A percentile compares a stretch with the other conserved stretches of the same genome.
These are phyloP conservation scores for Heliamphora pulchella DNA, from an alignment of 179 eudicot genomes.

Conservation along the genomic window DNA sequence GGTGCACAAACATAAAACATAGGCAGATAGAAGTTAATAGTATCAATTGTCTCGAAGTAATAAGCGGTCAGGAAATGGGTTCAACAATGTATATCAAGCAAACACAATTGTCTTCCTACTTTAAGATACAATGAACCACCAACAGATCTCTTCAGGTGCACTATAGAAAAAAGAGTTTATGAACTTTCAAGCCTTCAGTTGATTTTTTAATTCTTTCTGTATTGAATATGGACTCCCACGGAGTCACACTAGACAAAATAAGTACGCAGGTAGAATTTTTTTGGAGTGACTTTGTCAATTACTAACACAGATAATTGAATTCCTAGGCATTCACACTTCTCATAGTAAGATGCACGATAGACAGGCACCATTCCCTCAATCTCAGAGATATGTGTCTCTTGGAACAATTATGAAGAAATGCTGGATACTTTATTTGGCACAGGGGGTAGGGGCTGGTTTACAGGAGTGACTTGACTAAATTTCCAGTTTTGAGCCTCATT, in stretches of 20 bases:
- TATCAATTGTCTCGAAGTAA: too few relatives aligned
- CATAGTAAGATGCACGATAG: background rate
- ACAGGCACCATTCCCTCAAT: background rate
- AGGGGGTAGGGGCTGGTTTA: background rate
- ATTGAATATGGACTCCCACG: too few relatives aligned
- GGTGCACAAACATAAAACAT: too few relatives aligned
- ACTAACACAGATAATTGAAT: background rate
- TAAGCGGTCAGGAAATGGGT: too few relatives aligned
- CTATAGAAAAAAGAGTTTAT: background rate
- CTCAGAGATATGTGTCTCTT: background rate
- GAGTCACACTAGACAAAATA: too few relatives aligned
- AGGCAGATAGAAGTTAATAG: too few relatives aligned
- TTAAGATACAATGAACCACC: background rate
- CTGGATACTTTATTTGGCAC: background rate
- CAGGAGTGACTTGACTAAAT: background rate
- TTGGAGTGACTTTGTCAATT: too few relatives aligned
- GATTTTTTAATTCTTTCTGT: too few relatives aligned
- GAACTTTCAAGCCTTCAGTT: background rate
- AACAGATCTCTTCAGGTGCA: background rate
- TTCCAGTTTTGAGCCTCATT: background rate
- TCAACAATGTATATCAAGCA: too few relatives aligned
- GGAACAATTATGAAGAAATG: background rate
- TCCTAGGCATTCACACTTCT: background rate
- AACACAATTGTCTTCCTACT: background rate
- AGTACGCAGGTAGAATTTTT: too few relatives aligned